Base-by-base conservation (phyloP, 2,329 filamentous ascomycete genomes). In the Phyllosticta paracitricarpa region DNA sequence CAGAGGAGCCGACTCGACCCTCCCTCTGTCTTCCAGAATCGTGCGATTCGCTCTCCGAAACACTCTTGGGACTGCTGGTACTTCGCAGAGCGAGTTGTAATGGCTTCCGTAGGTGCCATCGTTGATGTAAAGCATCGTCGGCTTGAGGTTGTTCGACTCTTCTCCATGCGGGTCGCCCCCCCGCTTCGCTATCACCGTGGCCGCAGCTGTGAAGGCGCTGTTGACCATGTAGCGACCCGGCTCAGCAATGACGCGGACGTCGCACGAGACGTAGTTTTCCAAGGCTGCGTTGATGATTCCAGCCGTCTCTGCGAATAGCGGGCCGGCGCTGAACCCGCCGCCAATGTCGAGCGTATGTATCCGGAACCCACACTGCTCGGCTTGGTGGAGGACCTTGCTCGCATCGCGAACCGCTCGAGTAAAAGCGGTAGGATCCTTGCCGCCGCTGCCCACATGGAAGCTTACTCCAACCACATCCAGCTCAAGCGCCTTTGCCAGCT, bases 71-170 rank as follows among this genome's bases (percentile, higher is more conserved):
- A 87, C 76, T 1, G 91, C 91, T 68, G 92, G 84, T 79, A 96
- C 92, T 71, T 96, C 92, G 72, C 96, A 96, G 79, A 96, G 95
- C 80, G 96, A 96, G 82, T 89, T 93, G 68, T 89, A 93, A 72
- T 96, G 96, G 78, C 96, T 96, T 69, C 92, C 92, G 70, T 97
- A 96, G 61, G 96, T 85, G 30, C 92, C 92, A 68, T 97, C 92
- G 72, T 97, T 96, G 74, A 96, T 80, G 73, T 97, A 96, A 52
- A 95, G 78, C 92, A 96, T 96, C 80, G 93, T 95, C 67, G 85
- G 87, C 66, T 84, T 84, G 26, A 61, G 25, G 65, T 81, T 78
- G 55, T 79, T 78, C 19, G 79, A 78, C 51, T 76, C 76, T 1
- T 87, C 82, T 68, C n/a, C 12, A 4, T 25, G 10, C 90, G 90